Conservation (phyloP, 352 stramenopile species). For the Paralagenidium karlingii region DNA sequence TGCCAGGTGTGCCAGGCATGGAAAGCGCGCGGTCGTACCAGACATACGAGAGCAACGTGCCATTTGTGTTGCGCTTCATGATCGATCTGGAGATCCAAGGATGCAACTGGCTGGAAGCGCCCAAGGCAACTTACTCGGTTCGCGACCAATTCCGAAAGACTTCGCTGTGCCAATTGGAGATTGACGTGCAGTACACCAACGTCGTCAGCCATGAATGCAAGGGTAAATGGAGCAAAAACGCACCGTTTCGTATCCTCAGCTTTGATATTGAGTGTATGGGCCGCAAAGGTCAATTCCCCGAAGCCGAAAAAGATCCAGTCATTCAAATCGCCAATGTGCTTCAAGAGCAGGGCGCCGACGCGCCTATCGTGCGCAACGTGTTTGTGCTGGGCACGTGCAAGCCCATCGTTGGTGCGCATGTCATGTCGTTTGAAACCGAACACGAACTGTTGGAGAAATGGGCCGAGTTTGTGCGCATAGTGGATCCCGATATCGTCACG, state of each 20-base stretch:
- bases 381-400: conserved; percentile 97
- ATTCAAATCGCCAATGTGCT: conserved; percentile 99
- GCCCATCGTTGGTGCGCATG: conserved; percentile 96
- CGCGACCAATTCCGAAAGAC: conserved; percentile 52
- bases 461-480: conserved; percentile 90
- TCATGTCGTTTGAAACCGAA: conserved; percentile 95
- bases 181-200: conserved; percentile 97
- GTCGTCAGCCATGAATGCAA: conserved; percentile 88
- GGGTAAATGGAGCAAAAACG: conserved; percentile 94
- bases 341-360: conserved; percentile 70
- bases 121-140: conserved; percentile 85
- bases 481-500: conserved; percentile 98
- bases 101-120: conserved; percentile 96
- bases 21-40: conserved; percentile 58
- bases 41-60: conserved; percentile 98
- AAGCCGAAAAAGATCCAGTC: conserved; percentile 90
- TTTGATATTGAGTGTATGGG: conserved; percentile 99
- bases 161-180: conserved; percentile 91
- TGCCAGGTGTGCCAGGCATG: conserved; percentile 16
- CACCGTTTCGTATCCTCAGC: conserved; percentile 95
- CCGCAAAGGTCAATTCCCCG: conserved; percentile 92
- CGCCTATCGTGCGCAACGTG: conserved; percentile 87
- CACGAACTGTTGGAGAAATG: conserved; percentile 96
- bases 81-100: conserved; percentile 96
- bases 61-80: conserved; percentile 99